A percentile compares a stretch with the other conserved stretches of the same genome.
Evolutionary conservation across 768 basidiomycete genomes (phyloP).

Genomic region (Pleurotus giganteus): DNA sequence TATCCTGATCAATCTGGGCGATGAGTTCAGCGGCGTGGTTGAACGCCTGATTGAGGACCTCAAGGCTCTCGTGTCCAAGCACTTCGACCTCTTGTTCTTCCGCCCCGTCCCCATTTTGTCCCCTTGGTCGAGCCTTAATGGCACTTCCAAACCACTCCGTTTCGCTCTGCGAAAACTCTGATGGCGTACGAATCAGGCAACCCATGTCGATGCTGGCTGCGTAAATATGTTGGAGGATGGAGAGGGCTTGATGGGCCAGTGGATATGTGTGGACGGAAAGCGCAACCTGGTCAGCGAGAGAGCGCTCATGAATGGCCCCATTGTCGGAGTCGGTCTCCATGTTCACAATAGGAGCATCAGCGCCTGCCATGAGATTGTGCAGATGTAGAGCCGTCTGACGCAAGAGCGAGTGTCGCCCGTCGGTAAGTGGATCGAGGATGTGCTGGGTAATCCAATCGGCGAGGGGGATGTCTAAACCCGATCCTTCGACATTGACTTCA

Average conservation of each 20-base stretch:
- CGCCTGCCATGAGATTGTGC: conserved; percentile 11
- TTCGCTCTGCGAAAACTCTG: conserved; percentile 49
- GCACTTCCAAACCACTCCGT: conserved; percentile 50
- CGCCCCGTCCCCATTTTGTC: conserved; percentile 15
- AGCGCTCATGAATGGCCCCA: conserved; percentile 14
- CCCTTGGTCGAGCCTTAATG: conserved; percentile 28
- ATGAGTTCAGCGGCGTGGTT: conserved; percentile 7
- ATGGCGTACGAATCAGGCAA: conserved; percentile 42
- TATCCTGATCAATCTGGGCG: conserved; percentile 22
- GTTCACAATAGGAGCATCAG: conserved; percentile 5
- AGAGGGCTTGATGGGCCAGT: conserved; percentile 35
- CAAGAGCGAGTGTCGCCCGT: conserved; percentile 43
- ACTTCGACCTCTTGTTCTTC: conserved; percentile 11
- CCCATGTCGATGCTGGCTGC: conserved; percentile 54
- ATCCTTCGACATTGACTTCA: conserved; percentile 7
- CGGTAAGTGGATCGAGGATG: conserved; percentile 46
- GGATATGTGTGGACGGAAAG: conserved; percentile 44
- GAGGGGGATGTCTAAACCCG: conserved; percentile 35
- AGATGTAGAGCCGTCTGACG: conserved; percentile 37
- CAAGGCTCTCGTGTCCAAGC: conserved; percentile 8
- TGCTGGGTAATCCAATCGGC: conserved; percentile 40
- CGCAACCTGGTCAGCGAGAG: conserved; percentile 32
- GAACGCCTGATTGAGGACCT: conserved; percentile 6
- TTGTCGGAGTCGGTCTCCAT: conserved; percentile 2
- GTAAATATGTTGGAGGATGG: conserved; percentile 38